Evolutionary conservation across 768 basidiomycete species (phyloP).

Genomic region (Fistulinella prunicolor): DNA sequence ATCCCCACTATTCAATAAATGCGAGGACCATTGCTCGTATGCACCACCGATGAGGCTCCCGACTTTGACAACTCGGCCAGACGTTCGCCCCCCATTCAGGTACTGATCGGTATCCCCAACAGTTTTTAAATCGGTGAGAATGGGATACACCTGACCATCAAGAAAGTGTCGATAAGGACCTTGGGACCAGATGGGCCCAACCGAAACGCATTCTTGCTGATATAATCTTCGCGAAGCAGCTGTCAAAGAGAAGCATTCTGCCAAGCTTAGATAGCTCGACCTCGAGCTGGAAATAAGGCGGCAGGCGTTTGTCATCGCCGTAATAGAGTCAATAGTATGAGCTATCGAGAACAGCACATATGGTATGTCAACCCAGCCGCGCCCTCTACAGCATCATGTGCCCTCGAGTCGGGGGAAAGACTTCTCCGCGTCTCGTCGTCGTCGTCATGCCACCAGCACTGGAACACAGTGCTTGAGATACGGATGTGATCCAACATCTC

Average conservation of each 20-base stretch:
- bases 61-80: conserved; percentile 64
- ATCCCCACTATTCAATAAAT: conserved; percentile 63
- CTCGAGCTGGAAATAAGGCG: conserved; percentile 79
- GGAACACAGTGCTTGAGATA: not conserved
- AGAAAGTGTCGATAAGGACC: conserved; percentile 46
- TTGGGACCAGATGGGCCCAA: conserved; percentile 69
- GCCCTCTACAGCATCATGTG: no score
- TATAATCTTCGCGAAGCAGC: conserved; percentile 76
- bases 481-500: not conserved
- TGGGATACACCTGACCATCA: conserved; percentile 44
- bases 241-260: conserved; percentile 78
- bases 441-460: conserved; percentile 77
- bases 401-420: conserved; percentile 61
- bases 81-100: not conserved
- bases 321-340: conserved; percentile 70
- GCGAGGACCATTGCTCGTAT: conserved; percentile 53
- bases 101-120: not conserved
- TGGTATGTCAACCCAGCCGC: no score
- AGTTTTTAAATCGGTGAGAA: not conserved
- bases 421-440: conserved; percentile 56
- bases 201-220: conserved; percentile 72
- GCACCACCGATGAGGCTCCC: conserved; percentile 54
- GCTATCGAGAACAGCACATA: conserved; percentile 46
- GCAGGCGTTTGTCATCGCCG: conserved; percentile 51
- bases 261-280: conserved; percentile 59